Base-by-base conservation (phyloP, 2,329 filamentous ascomycete genomes). In the Macroventuria anomochaeta region DNA sequence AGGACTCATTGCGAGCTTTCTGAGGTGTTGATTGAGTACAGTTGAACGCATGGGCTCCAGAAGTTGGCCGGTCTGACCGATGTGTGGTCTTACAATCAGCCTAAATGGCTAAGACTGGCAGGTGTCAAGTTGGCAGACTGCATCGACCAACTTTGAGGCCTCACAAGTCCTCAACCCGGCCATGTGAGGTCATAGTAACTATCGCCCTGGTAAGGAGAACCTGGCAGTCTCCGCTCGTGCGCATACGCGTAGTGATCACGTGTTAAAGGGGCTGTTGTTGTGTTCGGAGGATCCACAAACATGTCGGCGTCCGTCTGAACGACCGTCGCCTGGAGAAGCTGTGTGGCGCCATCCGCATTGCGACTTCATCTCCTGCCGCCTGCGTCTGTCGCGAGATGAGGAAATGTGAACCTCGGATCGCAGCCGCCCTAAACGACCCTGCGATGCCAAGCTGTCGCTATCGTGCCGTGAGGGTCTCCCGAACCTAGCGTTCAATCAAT, bases 301-400 rank as follows among this genome's bases (percentile, higher is more conserved):
- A 46, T 33, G 34, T 43, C 50, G 46, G 53, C 37, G 21, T 41
- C 33, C 13, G 44, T 44, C 33, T 39, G 29, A 26, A 21, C 28
- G 31, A 17, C 42, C 17, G 32, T 26, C 26, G 12, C 8, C 41
- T 31, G 29, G 29, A 21, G 28, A n/a, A 46, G 41, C 13, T 23
- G 3, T 53, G 41, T 39, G 57, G 54, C 55, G 50, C 55, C 57
- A 53, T 50, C 43, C 29, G 48, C 53, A 53, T 54, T 59, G 46
- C 41, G 29, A 49, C 53, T 55, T 59, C 51, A 57, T 61, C 58
- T 62, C 59, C 54, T 47, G 33, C 43, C 40, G 43, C 47, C 62
- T 64, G 64, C 61, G 56, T 43, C 39, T 54, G 63, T 63, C 60
- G 64, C 64, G 59, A 64, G 57, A 64, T 65, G 62, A 65, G 46